Evolutionary conservation across 306 rosid species (phyloP), one percentile per base, ranked within the genome.

Genomic region (Lithocarpus polystachyus): DNA sequence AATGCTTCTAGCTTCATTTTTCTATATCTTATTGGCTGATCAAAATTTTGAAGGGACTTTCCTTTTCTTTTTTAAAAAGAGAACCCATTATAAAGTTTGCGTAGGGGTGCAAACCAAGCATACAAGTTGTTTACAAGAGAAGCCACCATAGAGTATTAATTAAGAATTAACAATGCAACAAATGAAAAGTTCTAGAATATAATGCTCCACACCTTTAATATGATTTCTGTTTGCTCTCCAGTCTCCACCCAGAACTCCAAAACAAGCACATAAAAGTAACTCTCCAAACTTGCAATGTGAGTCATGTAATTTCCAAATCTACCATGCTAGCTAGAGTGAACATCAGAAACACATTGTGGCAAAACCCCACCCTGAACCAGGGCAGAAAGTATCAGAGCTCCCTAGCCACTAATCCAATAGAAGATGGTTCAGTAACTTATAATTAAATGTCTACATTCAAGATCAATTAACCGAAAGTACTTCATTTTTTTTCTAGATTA

Each of bases 1-100:
- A 23, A 37, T 48, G 59, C 71, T 65, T 76, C 56, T 67, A 62
- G 60, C 40, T 19, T 67, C 71, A 31, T 33, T 67, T 65, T 67
- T 31, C 51, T 45, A 31, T 67, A 67, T 18, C 15, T 33, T 31
- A 8, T n/a, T n/a, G n/a, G n/a, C n/a, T n/a, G n/a, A n/a, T n/a
- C n/a, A 31, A 28, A 48, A 67, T 67, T 67, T 67, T 67, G 24
- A 64, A 67, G 24, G 19, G 35, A 33, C 17, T 65, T 17, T 5
- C 13, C 1, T 14, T 2, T 28, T 19, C 33, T 17, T 33, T 6
- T 14, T 0, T 0, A 4, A 9, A 9, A 19, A 18, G 37, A 18
- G 35, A 67, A 15, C 19, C 35, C 24, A 67, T 67, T 18, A 33
- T 3, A 33, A 31, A 67, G 24, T 67, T 67, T 67, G 22, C 71